phyloP scores from a whole-genome alignment of 495 filamentous ascomycete genomes.

The Neurospora sublineolata region DNA sequence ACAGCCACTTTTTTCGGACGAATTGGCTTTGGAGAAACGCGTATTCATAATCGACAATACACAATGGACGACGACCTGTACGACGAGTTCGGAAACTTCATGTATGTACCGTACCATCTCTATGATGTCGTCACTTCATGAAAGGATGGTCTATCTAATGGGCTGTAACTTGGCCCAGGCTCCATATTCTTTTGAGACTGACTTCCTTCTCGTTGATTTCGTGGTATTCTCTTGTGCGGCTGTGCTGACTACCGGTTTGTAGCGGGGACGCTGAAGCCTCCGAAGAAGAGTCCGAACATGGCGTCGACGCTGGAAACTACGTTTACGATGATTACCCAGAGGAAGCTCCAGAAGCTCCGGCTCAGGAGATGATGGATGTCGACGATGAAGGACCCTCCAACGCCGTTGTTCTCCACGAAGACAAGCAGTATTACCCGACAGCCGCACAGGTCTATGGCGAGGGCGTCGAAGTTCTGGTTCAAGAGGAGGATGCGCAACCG shows the following conservation, averaged over 20 bases:
- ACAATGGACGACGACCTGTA: constrained; percentile 27
- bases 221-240: background rate
- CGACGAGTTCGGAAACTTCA: constrained; percentile 30
- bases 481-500: constrained; percentile 94
- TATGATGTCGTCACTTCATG: background rate
- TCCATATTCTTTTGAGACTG: background rate
- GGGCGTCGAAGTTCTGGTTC: constrained; percentile 88
- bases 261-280: constrained; percentile 78
- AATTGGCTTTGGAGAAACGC: background rate
- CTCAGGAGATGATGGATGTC: constrained; percentile 87
- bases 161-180: background rate
- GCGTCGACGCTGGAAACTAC: constrained; percentile 63
- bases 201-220: background rate
- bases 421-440: constrained; percentile 98
- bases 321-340: constrained; percentile 66
- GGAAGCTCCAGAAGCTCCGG: constrained; percentile 47
- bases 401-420: constrained; percentile 91
- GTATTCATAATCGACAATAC: constrained; percentile 5
- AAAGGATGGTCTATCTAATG: background rate
- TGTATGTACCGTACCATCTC: constrained; percentile 8
- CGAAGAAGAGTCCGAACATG: constrained; percentile 71
- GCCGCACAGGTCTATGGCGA: constrained; percentile 89
- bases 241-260: constrained; percentile 2
- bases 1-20: background rate
- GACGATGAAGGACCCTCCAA: constrained; percentile 93